Base-by-base conservation (phyloP, 2,329 filamentous ascomycete genomes). In the Aspergillus oerlinghausenensis region DNA sequence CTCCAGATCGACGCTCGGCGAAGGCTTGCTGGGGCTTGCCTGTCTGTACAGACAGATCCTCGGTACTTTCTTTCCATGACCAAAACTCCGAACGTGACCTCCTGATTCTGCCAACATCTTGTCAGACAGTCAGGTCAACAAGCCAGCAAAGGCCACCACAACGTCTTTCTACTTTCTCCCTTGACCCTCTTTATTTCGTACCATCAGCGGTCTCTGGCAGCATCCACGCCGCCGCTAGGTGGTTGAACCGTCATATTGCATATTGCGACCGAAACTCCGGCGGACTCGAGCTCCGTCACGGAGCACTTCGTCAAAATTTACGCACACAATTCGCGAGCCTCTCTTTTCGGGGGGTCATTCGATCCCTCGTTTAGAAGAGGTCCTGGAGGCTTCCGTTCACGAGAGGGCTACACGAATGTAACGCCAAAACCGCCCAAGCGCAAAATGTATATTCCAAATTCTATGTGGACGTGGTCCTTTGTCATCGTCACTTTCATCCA, bases 391-490 rank as follows among this genome's bases (percentile, higher is more conserved):
- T 82, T 77, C 68, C 79, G 82, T 73, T 72, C 79, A 64, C 77
- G 81, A 66, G 73, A 82, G 74, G 81, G 75, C 60, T 76, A 81
- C 73, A 62, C 76, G 28, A 70, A 70, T 62, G 67, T 71, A 42
- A 73, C 66, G 45, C 70, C 73, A 23, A 66, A 62, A 66, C 70
- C 59, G 50, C 57, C 60, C 35, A 64, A 56, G 43, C 67, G 70
- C 65, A 84, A 76, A 65, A 85, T 92, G 79, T 93, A 92, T 71
- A 85, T 89, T 65, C 88, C 95, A 66, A 89, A 86, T 70, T 89
- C 89, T 56, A 84, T 82, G 69, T 99, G 94, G 93, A 92, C 92
- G 17, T 93, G 91, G 81, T 80, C 85, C 60, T 97, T 97, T 72
- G 85, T 95, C 75, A 73, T 85, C 61, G 82, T 89, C 38, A 86